Conservation (phyloP, 371 early-diverging fungal species). For the Mortierella sp. region DNA sequence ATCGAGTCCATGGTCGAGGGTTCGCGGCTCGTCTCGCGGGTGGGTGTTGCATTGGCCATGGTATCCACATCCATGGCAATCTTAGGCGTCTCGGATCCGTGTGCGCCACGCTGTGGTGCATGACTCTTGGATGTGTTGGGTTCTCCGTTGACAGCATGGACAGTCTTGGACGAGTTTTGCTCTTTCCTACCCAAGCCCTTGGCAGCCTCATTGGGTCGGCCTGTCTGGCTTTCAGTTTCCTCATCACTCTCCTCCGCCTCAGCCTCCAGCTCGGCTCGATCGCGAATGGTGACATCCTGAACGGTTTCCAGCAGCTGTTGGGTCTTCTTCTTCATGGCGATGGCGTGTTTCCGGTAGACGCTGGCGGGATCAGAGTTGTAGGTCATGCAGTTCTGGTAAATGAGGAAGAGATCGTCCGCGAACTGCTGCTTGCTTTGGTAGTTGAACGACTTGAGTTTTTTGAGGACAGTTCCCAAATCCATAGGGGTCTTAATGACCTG, state of each 20-base stretch:
- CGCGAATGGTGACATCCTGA: conserved; percentile 84
- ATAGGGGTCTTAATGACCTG: conserved; percentile 95
- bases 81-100: conserved; percentile 50
- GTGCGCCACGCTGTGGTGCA: conserved; percentile 16
- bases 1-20: conserved; percentile 53
- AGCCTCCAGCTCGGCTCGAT: conserved; percentile 69
- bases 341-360: conserved; percentile 89
- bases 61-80: conserved; percentile 46
- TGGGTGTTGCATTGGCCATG: conserved; percentile 33
- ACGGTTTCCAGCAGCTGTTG: conserved; percentile 82
- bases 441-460: conserved; percentile 79
- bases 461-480: conserved; percentile 92
- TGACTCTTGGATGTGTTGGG: conserved; percentile 36
- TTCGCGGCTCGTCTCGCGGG: conserved; percentile 54
- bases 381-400: conserved; percentile 86
- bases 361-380: conserved; percentile 84
- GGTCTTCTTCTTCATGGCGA: conserved; percentile 85
- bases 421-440: conserved; percentile 88
- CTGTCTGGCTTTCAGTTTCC: conserved; percentile 28
- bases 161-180: conserved; percentile 32
- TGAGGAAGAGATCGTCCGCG: conserved; percentile 83
- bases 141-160: conserved; percentile 35
- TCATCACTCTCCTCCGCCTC: conserved; percentile 54
- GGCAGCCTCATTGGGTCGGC: conserved; percentile 43
- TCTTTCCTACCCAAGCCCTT: conserved; percentile 54